Base-by-base conservation (phyloP, 2,329 filamentous ascomycete species). In the Pseudogymnoascus sp. region DNA sequence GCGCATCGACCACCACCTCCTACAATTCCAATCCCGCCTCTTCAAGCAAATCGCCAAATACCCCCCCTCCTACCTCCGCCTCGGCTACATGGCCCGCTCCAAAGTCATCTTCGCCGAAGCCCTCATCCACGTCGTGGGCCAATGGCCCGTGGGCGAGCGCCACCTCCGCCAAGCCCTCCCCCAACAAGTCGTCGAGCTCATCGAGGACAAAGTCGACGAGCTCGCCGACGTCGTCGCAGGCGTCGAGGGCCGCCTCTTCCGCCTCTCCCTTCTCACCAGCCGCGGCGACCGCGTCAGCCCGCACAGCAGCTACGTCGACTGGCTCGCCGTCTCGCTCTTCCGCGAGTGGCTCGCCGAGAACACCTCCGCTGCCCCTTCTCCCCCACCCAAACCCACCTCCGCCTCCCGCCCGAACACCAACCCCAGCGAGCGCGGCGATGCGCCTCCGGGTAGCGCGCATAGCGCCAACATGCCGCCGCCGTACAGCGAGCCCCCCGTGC, bases 11-110 rank as follows among this genome's bases (percentile, higher is more conserved):
- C 92, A 97, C 76, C 93, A 97, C 74, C 81, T 97, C 12, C 80
- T 97, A 14, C 91, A 94, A 69, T 97, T 97, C 73, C 91, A 94
- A 70, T 90, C 89, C 22, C 84, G 91, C 1, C 82, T 97, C 2
- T 97, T 92, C 88, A 96, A 94, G 75, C 93, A 97, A 75, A 95
- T 97, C 66, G 92, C 92, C 60, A 97, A 96, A 75, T 97, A 97
- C 72, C 92, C 93, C 11, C 90, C 94, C 58, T 92, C 87, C 64
- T 97, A 97, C 72, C 83, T 97, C 58, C 92, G 92, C 63, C 83
- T 97, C 1, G 92, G 92, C 38, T 96, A 92, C 70, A 82, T 96
- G 42, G 88, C 92, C 7, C 86, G 90, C 49, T 92, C 88, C 70
- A 89, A 89, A 67, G 87, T 92, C 67, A 92, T 92, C 60, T 92